Evolutionary conservation across 2,329 filamentous ascomycete species (phyloP).

Genomic region (Microascus cirrosus): DNA sequence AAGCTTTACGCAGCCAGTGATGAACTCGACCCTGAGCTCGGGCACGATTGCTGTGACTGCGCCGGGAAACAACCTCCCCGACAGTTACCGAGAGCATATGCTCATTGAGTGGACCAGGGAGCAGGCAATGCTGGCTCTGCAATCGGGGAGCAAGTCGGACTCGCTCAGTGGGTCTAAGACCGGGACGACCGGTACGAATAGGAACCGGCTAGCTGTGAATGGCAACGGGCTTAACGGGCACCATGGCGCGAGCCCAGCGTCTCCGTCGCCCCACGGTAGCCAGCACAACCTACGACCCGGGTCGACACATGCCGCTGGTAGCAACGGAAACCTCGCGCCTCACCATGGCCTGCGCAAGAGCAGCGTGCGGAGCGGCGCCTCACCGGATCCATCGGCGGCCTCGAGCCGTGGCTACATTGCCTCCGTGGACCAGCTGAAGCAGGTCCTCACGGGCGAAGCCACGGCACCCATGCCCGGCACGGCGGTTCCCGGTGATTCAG

Average conservation of each 20-base stretch:
- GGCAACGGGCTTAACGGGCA: slow-evolving; percentile 27
- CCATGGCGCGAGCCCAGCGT: slow-evolving; percentile 16
- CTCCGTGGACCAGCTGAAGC: slow-evolving; percentile 54
- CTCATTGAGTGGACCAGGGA: slow-evolving; percentile 72
- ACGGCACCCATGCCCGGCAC: slow-evolving; percentile 24
- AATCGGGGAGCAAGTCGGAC: slow-evolving; percentile 57
- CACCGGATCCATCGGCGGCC: slow-evolving; percentile 25
- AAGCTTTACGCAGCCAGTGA: slow-evolving; percentile 48
- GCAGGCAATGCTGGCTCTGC: slow-evolving; percentile 53
- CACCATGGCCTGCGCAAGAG: slow-evolving; percentile 37
- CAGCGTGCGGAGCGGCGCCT: slow-evolving; percentile 40
- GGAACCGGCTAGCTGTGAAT: slow-evolving; percentile 48
- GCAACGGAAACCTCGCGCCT: slow-evolving; percentile 19
- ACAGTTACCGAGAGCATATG: slow-evolving; percentile 62
- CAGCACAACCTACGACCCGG: slow-evolving; percentile 38
- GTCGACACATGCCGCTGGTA: slow-evolving; percentile 26
- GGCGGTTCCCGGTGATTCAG: slow-evolving; percentile 25
- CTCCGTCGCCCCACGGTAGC: slow-evolving; percentile 29
- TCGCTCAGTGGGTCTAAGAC: slow-evolving; percentile 68
- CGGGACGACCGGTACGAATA: slow-evolving; percentile 43
- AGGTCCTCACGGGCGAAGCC: slow-evolving; percentile 43
- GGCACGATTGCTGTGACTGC: slow-evolving; percentile 20
- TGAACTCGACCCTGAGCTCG: slow-evolving; percentile 34
- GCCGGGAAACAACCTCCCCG: slow-evolving; percentile 47
- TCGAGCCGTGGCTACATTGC: slow-evolving; percentile 40